phyloP scores from a whole-genome alignment of 1,139 yeast genomes.

The Cylindricascospora bacillispora region DNA sequence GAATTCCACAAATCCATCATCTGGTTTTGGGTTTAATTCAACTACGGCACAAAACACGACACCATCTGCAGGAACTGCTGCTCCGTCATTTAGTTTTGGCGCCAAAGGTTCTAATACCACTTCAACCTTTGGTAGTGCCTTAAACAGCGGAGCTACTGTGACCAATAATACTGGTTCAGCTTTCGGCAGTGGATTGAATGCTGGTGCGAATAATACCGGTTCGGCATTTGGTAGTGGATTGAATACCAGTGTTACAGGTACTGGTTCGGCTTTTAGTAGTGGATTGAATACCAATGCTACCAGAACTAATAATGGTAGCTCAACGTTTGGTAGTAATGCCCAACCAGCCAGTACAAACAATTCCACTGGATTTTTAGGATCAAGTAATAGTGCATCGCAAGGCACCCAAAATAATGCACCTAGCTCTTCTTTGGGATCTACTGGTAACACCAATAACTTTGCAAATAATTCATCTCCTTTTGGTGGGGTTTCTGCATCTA shows the following conservation, averaged over 20 bases:
- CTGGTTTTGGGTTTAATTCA: slow-evolving; percentile 1
- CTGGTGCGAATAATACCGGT: too few relatives aligned
- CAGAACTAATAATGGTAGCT: slow-evolving; percentile 2
- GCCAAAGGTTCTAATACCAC: slow-evolving; percentile 1
- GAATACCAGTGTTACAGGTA: slow-evolving; percentile 1
- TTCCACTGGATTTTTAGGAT: too few relatives aligned
- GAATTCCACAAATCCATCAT: slow-evolving; percentile 1
- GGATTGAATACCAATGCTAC: slow-evolving; percentile 9
- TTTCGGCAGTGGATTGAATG: slow-evolving; percentile 19
- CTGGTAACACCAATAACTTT: neutral
- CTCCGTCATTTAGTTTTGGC: slow-evolving; percentile 6
- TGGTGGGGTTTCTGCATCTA: neutral
- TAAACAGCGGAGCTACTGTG: slow-evolving; percentile 11
- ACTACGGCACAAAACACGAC: neutral
- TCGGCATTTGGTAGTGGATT: slow-evolving; percentile 1
- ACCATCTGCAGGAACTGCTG: neutral
- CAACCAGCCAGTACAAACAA: too few relatives aligned
- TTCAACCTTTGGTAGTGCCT: neutral
- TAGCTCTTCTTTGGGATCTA: slow-evolving; percentile 1
- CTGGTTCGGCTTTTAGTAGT: too few relatives aligned
- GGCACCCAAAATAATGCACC: too few relatives aligned
- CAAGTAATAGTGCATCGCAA: too few relatives aligned
- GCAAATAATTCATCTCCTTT: neutral
- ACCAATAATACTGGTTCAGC: slow-evolving; percentile 16
- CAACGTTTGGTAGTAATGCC: slow-evolving; percentile 6